Conservation (phyloP, 257 asterid species). For the Buddleja alternifolia region DNA sequence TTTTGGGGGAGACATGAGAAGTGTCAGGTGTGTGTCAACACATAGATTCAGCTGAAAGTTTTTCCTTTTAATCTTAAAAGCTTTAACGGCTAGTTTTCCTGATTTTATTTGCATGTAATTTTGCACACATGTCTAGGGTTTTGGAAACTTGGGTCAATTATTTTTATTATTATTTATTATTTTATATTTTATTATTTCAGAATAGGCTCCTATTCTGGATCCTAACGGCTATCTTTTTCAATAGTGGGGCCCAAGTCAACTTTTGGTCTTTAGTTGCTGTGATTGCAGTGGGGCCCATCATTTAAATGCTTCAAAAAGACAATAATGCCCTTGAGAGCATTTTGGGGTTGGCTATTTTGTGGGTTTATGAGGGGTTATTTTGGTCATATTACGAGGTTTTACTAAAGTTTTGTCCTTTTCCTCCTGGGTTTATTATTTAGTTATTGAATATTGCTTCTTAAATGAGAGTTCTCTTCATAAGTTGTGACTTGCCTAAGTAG, state of each 20-base stretch:
- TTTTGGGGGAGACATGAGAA: conserved; percentile 38
- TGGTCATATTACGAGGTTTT: conserved; percentile 33
- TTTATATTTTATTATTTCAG: not conserved
- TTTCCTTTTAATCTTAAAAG: conserved; percentile 16
- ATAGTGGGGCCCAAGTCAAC: conserved; percentile 41
- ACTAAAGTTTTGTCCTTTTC: not conserved
- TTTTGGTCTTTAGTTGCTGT: conserved; percentile 17
- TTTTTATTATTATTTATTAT: not conserved
- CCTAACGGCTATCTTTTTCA: conserved; percentile 79
- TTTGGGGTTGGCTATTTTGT: not conserved
- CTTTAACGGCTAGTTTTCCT: conserved; percentile 81
- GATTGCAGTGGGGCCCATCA: conserved; percentile 7
- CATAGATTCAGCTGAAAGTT: conserved; percentile 21
- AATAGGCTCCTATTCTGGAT: conserved; percentile 40
- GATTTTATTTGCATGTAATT: conserved; percentile 39
- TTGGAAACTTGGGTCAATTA: conserved; percentile 30
- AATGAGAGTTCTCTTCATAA: not conserved
- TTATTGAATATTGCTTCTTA: not conserved
- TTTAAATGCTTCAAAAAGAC: conserved; percentile 9
- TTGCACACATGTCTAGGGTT: conserved; percentile 41
- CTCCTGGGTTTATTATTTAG: conserved; percentile 11
- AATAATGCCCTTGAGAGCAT: conserved; percentile 12
- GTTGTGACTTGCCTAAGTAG: not conserved
- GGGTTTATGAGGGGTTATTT: conserved; percentile 25
- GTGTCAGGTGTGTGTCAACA: conserved; percentile 46